These are phyloP conservation scores for Nepenthes gracilis DNA, from an alignment of 148 eudicot species.

Conservation along the genomic window DNA sequence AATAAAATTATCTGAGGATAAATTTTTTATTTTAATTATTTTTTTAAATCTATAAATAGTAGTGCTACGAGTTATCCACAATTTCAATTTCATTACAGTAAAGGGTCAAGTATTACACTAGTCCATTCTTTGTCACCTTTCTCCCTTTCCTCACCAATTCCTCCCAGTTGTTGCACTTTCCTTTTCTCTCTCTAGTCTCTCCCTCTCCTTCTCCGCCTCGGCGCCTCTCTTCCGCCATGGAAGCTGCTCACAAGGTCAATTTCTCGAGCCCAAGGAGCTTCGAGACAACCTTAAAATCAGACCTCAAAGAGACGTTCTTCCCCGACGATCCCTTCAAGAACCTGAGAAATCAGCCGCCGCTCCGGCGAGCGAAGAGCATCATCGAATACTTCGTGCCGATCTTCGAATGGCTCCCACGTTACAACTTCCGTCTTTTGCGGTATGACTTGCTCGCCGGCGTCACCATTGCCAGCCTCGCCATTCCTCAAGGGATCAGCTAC, in stretches of 20 bases:
- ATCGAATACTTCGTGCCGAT: constrained; percentile 59
- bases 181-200: no score
- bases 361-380: constrained; percentile 9
- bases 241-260: constrained; percentile 19
- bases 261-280: constrained; percentile 34
- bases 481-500: constrained; percentile 95
- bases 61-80: no score
- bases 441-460: constrained; percentile 87
- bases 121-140: no score
- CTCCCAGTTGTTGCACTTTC: no score
- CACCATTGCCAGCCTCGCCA: constrained; percentile 90
- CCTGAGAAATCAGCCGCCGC: constrained; percentile 21
- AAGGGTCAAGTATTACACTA: no score
- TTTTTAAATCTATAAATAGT: no score
- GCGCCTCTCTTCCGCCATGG: neutral
- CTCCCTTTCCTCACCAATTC: no score
- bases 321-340: constrained; percentile 73
- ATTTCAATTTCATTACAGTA: no score
- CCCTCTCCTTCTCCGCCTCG: no score
- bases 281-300: constrained; percentile 21
- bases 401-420: constrained; percentile 64
- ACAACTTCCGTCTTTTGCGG: constrained; percentile 28
- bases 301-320: constrained; percentile 45
- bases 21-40: no score
- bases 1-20: no score